These are phyloP conservation scores for Colletotrichum chrysophilum DNA, from an alignment of 2,329 filamentous ascomycete genomes.

Conservation along the genomic window DNA sequence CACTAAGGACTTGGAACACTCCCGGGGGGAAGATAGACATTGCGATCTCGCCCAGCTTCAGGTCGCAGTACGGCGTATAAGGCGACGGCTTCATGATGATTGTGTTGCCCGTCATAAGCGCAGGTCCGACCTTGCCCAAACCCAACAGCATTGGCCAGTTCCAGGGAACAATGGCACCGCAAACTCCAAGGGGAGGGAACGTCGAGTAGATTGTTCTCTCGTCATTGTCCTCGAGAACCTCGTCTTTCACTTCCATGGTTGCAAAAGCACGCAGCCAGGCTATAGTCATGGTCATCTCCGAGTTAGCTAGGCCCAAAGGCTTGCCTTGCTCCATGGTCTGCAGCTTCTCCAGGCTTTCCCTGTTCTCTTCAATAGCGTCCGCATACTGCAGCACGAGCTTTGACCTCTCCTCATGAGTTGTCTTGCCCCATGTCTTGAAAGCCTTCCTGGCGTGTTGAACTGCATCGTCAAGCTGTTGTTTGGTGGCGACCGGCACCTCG, in stretches of 20 bases:
- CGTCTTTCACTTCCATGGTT: constrained; percentile 35
- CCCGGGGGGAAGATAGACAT: constrained; percentile 65
- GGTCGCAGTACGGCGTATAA: constrained; percentile 60
- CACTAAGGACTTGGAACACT: constrained; percentile 64
- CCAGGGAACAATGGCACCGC: constrained; percentile 56
- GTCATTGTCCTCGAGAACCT: constrained; percentile 43
- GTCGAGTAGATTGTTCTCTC: constrained; percentile 27
- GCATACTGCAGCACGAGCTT: constrained; percentile 26
- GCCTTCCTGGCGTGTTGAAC: constrained; percentile 30
- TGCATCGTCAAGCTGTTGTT: constrained; percentile 34
- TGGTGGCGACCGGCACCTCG: constrained; percentile 31
- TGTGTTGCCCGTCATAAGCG: constrained; percentile 60
- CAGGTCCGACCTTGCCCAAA: constrained; percentile 59
- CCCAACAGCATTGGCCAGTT: constrained; percentile 49
- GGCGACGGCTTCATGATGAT: constrained; percentile 64
- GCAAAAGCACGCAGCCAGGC: constrained; percentile 25
- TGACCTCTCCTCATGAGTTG: constrained; percentile 27
- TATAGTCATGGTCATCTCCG: constrained; percentile 23
- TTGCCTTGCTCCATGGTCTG: constrained; percentile 33
- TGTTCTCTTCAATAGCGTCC: constrained; percentile 30
- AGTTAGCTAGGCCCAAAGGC: constrained; percentile 21
- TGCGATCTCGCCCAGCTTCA: constrained; percentile 65
- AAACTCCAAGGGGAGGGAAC: constrained; percentile 41
- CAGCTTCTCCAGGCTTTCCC: constrained; percentile 26
- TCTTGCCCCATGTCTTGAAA: constrained; percentile 34